Percentiles rank a stretch among this genome's conserved stretches.
Evolutionary conservation across 352 stramenopile genomes (phyloP).

Genomic region (Saprolegnia diclina): DNA sequence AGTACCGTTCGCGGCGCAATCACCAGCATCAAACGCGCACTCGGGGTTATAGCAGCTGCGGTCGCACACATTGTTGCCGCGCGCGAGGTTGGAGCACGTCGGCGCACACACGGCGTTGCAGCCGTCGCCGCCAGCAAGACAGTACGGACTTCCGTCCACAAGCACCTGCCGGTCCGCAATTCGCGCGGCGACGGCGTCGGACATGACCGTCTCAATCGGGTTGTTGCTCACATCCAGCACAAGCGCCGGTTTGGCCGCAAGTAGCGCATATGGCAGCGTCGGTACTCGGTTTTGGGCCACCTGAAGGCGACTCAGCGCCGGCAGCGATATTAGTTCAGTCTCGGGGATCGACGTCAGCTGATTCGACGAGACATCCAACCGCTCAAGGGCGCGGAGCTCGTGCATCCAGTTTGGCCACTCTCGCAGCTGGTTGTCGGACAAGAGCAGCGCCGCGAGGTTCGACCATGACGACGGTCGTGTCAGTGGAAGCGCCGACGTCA

Average conservation of each 20-base stretch:
- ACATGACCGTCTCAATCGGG: neutral
- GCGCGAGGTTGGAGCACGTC: neutral
- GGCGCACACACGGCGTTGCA: neutral
- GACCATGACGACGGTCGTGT: neutral
- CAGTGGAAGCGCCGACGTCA: neutral
- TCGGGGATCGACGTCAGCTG: neutral
- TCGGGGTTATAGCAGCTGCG: neutral
- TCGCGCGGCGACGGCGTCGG: neutral
- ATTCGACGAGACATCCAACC: neutral
- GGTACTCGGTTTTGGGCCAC: neutral
- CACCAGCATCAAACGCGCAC: neutral
- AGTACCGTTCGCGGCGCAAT: neutral
- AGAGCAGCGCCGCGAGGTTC: neutral
- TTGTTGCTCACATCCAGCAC: neutral
- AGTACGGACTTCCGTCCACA: neutral
- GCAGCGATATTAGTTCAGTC: neutral
- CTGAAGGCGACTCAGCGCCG: neutral
- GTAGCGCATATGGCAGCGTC: neutral
- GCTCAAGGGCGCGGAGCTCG: neutral
- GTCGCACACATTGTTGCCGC: neutral
- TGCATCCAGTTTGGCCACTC: neutral
- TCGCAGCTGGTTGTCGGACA: neutral
- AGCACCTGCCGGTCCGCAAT: neutral
- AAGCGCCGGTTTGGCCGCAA: neutral
- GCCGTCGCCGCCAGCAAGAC: neutral